phyloP scores from a whole-genome alignment of 1,139 yeast species.

The Eremothecium gossypii region DNA sequence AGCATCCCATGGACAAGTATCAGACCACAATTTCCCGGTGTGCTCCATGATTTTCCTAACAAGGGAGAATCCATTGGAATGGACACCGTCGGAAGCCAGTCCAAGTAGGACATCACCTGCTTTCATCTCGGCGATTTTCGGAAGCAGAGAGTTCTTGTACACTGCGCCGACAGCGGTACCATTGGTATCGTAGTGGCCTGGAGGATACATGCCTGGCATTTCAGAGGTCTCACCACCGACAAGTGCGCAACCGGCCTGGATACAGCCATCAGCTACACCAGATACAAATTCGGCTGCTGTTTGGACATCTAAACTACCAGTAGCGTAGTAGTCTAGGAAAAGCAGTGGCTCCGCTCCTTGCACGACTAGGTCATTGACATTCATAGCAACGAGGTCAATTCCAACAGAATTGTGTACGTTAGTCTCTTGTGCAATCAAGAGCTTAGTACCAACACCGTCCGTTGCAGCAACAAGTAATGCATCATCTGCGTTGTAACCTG shows the following conservation, averaged over 20 bases:
- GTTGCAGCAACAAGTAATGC: slow-evolving; percentile 93
- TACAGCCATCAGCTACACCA: slow-evolving; percentile 97
- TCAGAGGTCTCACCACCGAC: slow-evolving; percentile 99
- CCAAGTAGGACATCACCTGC: slow-evolving; percentile 82
- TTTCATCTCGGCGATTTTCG: slow-evolving; percentile 55
- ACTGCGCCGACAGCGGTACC: slow-evolving; percentile 99
- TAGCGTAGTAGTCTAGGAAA: slow-evolving; percentile 93
- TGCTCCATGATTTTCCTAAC: slow-evolving; percentile 90
- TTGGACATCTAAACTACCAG: slow-evolving; percentile 78
- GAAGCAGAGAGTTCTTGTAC: slow-evolving; percentile 63
- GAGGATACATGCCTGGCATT: slow-evolving; percentile 98
- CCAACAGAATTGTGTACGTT: slow-evolving; percentile 92
- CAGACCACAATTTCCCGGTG: slow-evolving; percentile 56
- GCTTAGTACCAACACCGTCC: slow-evolving; percentile 98
- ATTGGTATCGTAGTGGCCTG: slow-evolving; percentile 93
- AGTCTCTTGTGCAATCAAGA: slow-evolving; percentile 87
- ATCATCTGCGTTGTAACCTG: slow-evolving; percentile 66
- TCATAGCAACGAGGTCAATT: slow-evolving; percentile 97
- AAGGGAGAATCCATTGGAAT: slow-evolving; percentile 92
- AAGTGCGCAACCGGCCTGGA: slow-evolving; percentile 89
- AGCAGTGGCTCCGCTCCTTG: slow-evolving; percentile 98
- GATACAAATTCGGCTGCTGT: slow-evolving; percentile 82
- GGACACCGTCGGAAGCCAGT: slow-evolving; percentile 83
- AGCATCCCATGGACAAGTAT: slow-evolving; percentile 78
- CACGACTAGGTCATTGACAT: slow-evolving; percentile 91